Evolutionary conservation across 805 yeast species (phyloP).

Genomic region (Gaillardinia entomophila): DNA sequence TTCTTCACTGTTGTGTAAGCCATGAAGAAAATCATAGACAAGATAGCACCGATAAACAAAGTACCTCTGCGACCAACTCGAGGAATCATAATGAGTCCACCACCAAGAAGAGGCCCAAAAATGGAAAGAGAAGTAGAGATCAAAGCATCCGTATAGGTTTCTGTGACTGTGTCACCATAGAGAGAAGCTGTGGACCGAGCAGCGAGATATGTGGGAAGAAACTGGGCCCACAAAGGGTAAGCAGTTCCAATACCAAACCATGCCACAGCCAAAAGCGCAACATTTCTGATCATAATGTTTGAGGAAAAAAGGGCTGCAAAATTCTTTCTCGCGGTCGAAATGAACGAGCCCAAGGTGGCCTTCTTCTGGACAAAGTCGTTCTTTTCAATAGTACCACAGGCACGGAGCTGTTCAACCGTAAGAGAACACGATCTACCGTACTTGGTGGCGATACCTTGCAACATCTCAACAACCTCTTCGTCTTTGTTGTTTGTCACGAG

Average conservation of each 20-base stretch:
- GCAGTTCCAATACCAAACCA: slow-evolving; percentile 37
- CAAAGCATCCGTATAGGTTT: slow-evolving; percentile 40
- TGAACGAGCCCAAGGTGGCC: slow-evolving; percentile 4
- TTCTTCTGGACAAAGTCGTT: slow-evolving; percentile 20
- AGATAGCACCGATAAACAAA: slow-evolving; percentile 26
- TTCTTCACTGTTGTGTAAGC: slow-evolving; percentile 14
- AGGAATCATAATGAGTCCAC: slow-evolving; percentile 14
- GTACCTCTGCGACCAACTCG: slow-evolving; percentile 54
- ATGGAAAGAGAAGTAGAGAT: slow-evolving; percentile 43
- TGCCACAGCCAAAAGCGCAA: neutral
- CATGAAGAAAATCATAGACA: slow-evolving; percentile 15
- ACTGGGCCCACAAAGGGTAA: slow-evolving; percentile 52
- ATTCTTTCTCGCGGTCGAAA: neutral
- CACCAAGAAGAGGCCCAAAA: slow-evolving; percentile 52
- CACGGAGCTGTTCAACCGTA: slow-evolving; percentile 5
- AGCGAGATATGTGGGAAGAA: slow-evolving; percentile 31
- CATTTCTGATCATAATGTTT: neutral
- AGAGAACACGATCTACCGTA: slow-evolving; percentile 9
- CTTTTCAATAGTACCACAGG: slow-evolving; percentile 9
- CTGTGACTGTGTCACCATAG: neutral
- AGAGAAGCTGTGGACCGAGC: neutral
- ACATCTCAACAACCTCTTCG: slow-evolving; percentile 5
- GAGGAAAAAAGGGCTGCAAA: neutral
- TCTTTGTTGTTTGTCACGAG: slow-evolving; percentile 6
- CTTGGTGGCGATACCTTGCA: slow-evolving; percentile 6